phyloP scores from a whole-genome alignment of 176 grass and related monocot genomes.

The Metroxylon sagu region DNA sequence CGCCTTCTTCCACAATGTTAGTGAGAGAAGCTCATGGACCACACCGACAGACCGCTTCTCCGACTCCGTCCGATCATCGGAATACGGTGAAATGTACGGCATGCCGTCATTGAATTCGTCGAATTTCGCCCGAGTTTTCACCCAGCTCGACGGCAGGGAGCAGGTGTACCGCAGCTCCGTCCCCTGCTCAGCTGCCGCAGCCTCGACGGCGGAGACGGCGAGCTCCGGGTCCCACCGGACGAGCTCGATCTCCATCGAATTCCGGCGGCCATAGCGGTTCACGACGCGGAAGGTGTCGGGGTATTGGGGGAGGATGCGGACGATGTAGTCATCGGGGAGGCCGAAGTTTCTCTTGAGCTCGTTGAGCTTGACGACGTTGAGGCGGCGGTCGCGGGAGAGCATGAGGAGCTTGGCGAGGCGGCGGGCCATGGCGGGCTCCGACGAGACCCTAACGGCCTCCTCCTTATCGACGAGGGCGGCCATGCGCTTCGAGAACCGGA shows the following conservation, averaged over 20 bases:
- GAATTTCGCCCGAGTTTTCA: slow-evolving; percentile 41
- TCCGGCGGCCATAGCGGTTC: slow-evolving; percentile 41
- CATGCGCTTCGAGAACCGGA: slow-evolving; percentile 87
- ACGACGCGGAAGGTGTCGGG: slow-evolving; percentile 67
- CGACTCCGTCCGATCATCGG: slow-evolving; percentile 17
- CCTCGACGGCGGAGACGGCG: slow-evolving; percentile 43
- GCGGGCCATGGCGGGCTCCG: slow-evolving; percentile 54
- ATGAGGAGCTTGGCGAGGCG: slow-evolving; percentile 70
- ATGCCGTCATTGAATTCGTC: slow-evolving; percentile 63
- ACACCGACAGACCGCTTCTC: slow-evolving; percentile 58
- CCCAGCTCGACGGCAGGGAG: slow-evolving; percentile 55
- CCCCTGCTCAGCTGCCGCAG: slow-evolving; percentile 6
- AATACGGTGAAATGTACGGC: slow-evolving; percentile 77
- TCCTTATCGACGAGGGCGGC: slow-evolving; percentile 53
- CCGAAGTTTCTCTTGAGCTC: slow-evolving; percentile 61
- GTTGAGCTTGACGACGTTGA: slow-evolving; percentile 70
- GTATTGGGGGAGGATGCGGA: slow-evolving; percentile 52
- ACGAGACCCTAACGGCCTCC: slow-evolving; percentile 36
- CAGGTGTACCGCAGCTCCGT: slow-evolving; percentile 45
- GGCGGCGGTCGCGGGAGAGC: slow-evolving; percentile 50
- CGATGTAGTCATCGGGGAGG: slow-evolving; percentile 81
- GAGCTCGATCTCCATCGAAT: slow-evolving; percentile 67
- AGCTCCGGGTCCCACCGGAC: slow-evolving; percentile 54
- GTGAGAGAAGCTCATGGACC: slow-evolving; percentile 74
- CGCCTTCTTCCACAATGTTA: slow-evolving; percentile 72